Evolutionary conservation across 306 rosid genomes (phyloP).

Genomic region (Trifolium subterraneum): DNA sequence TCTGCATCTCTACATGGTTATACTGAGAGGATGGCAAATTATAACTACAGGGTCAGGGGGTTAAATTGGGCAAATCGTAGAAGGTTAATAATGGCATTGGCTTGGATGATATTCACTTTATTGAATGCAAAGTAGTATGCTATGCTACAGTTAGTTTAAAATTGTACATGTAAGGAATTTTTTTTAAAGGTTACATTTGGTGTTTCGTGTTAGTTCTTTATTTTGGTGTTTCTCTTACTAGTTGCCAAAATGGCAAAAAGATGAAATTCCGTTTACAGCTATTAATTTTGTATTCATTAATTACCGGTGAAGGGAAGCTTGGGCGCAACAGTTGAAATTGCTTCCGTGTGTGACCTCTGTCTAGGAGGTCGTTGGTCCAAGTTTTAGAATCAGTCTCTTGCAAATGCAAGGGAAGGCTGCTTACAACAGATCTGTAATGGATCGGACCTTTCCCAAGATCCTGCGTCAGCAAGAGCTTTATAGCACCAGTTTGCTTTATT

Average conservation of each 20-base stretch:
- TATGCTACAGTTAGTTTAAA: conserved; percentile 8
- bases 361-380: conserved; percentile 4
- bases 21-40: background rate
- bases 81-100: conserved; percentile 7
- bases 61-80: conserved; percentile 4
- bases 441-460: conserved; percentile 9
- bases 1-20: conserved; percentile 1
- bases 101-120: conserved; percentile 12
- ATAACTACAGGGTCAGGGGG: background rate
- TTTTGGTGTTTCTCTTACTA: conserved; percentile 21
- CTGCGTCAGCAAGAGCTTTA: background rate
- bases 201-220: conserved; percentile 5
- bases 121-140: conserved; percentile 3
- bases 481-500: background rate
- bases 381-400: conserved; percentile 9
- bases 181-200: conserved; percentile 29
- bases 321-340: conserved; percentile 1
- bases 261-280: conserved; percentile 7
- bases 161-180: conserved; percentile 9
- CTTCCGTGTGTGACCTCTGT: background rate
- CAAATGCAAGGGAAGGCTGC: conserved; percentile 23
- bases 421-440: background rate
- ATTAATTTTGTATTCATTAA: conserved; percentile 17
- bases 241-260: conserved; percentile 21
- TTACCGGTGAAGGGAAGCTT: background rate